Base-by-base conservation (phyloP, 163 green algal genomes). In the Smithsoniella earleae region DNA sequence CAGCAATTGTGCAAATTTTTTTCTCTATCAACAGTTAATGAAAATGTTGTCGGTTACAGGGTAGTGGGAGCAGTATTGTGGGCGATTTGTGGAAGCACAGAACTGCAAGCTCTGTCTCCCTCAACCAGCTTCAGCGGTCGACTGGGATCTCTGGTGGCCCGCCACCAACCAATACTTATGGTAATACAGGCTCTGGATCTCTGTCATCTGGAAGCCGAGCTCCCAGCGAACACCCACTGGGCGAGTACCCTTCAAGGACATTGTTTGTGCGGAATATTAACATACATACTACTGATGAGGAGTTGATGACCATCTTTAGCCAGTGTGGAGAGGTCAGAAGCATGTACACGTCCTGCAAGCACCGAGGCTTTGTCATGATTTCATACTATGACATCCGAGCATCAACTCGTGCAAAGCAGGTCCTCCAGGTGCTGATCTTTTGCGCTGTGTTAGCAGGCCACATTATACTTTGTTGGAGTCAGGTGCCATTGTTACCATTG, bases 371-470 rank as follows among this genome's bases (percentile, higher is more conserved):
- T 54, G 81, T 96, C 13, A 84, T 96, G 75, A 83, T 96, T 2
- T 82, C 81, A 8, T 97, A 93, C 82, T 94, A 87, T 74, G 92
- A 97, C 83, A 80, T 94, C 31, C 79, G 90, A 2, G 82, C 84
- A 0, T 89, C 92, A 18, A 63, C 65, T 34, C 36, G 73, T 18
- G 37, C 74, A 36, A 73, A 76, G 8, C 74, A 78, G 74, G 52
- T 54, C 3, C 36, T 78, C 3, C 64, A 77, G 58, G 74, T 49
- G 10, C 40, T 49, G 40, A 10, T 49, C 40, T 22, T 49, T 49
- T 49, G 40, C 40, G 40, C 40, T 10, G 40, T 49, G 40, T 13
- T n/a, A n/a, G n/a, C n/a, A n/a, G n/a, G n/a, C n/a, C n/a, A n/a
- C n/a, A n/a, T n/a, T n/a, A n/a, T n/a, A n/a, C n/a, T n/a, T n/a